Percentiles rank a stretch among this genome's conserved stretches.
Evolutionary conservation across 345 rosid genomes (phyloP).

Genomic region (Populus alba): DNA sequence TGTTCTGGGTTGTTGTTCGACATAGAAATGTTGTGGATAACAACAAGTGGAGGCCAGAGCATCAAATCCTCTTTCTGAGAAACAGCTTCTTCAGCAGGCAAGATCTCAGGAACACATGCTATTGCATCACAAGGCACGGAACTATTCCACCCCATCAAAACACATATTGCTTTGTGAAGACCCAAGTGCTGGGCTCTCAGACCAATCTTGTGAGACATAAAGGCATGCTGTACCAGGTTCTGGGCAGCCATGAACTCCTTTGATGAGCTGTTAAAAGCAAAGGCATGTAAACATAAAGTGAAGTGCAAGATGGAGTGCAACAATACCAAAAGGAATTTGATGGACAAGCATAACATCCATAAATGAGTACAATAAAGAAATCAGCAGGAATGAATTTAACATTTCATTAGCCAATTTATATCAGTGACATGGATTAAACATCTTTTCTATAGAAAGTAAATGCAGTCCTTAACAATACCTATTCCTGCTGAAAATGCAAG

Average conservation of each 20-base stretch:
- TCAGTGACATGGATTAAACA: neutral
- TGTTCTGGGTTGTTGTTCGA: constrained; percentile 41
- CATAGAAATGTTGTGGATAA: constrained; percentile 54
- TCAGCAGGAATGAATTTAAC: neutral
- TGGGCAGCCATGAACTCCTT: constrained; percentile 51
- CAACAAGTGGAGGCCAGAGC: constrained; percentile 50
- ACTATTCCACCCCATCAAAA: constrained; percentile 53
- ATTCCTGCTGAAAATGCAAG: neutral
- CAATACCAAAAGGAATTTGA: neutral
- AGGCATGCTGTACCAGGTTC: constrained; percentile 49
- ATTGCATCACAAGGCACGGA: constrained; percentile 34
- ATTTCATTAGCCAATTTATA: neutral
- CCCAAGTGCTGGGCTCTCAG: constrained; percentile 51
- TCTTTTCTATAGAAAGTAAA: neutral
- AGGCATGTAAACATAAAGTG: neutral
- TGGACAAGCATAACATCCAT: neutral
- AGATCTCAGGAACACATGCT: constrained; percentile 42
- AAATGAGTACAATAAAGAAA: neutral
- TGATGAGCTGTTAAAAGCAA: constrained; percentile 36
- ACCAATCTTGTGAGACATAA: constrained; percentile 53
- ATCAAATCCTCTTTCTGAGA: constrained; percentile 49
- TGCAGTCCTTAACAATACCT: neutral
- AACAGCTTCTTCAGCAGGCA: constrained; percentile 42
- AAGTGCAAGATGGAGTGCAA: neutral
- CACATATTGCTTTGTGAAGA: constrained; percentile 55